These are phyloP conservation scores for Paecilomyces sp. DNA, from an alignment of 2,329 filamentous ascomycete species.

Conservation along the genomic window DNA sequence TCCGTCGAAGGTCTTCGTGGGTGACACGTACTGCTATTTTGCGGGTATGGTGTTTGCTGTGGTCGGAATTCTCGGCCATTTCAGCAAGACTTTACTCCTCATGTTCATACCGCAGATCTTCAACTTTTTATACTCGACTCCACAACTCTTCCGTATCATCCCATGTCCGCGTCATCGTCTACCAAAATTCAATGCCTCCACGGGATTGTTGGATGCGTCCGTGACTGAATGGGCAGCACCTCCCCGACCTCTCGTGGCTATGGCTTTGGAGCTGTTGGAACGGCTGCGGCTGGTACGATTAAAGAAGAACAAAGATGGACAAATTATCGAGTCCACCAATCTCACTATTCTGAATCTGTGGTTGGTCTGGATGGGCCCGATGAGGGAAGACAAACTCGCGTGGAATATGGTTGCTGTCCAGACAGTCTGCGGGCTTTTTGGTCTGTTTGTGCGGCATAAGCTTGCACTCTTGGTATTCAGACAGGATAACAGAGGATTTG, in stretches of 20 bases:
- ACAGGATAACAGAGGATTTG: constrained; percentile 62
- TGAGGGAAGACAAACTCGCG: constrained; percentile 78
- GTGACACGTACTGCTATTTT: constrained; percentile 99
- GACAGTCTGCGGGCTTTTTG: constrained; percentile 65
- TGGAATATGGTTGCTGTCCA: constrained; percentile 76
- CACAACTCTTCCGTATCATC: constrained; percentile 83
- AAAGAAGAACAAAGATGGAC: constrained; percentile 58
- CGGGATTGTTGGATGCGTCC: constrained; percentile 79
- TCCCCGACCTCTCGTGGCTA: constrained; percentile 57
- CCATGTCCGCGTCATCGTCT: constrained; percentile 90
- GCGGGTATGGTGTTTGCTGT: constrained; percentile 98
- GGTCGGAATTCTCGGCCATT: constrained; percentile 92
- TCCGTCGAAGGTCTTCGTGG: constrained; percentile 89
- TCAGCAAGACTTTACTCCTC: constrained; percentile 91
- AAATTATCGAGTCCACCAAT: constrained; percentile 75
- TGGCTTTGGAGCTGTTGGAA: constrained; percentile 61
- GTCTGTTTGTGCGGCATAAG: constrained; percentile 76
- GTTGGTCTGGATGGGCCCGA: constrained; percentile 89
- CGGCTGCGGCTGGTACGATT: constrained; percentile 62
- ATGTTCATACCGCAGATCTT: constrained; percentile 89
- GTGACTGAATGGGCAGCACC: constrained; percentile 71
- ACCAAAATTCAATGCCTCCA: constrained; percentile 77
- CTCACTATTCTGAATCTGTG: constrained; percentile 92
- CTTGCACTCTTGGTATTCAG: constrained; percentile 84
- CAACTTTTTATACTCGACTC: constrained; percentile 91